Conservation (phyloP, 225 moss, liverwort and hornwort species). For the Polytrichum commune region DNA sequence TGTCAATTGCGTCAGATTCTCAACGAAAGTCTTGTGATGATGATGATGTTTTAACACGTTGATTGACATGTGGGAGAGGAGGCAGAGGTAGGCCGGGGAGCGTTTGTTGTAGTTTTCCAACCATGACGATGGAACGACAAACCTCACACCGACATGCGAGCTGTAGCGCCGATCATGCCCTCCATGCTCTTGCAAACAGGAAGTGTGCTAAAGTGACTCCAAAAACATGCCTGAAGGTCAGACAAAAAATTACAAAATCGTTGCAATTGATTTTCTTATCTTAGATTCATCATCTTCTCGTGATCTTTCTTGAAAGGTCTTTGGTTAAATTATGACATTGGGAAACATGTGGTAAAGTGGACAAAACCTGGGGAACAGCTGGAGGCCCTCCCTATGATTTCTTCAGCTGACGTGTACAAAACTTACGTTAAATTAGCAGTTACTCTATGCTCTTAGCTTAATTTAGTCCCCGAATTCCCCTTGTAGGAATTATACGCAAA, state of each 20-base stretch:
- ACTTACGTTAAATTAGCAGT: background rate
- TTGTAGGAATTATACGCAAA: too few species aligned
- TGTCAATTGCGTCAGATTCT: too few species aligned
- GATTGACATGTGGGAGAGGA: background rate
- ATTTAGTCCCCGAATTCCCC: too few species aligned
- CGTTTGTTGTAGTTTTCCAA: background rate
- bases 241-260: background rate
- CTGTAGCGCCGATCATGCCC: constrained; percentile 18
- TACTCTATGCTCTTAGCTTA: constrained; percentile 2
- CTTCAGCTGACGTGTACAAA: background rate
- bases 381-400: background rate
- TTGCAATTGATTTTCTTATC: background rate
- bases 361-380: too few species aligned
- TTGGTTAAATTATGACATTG: background rate
- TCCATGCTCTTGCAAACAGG: constrained; percentile 18
- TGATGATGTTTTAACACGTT: background rate
- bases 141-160: constrained; percentile 34
- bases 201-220: constrained; percentile 18
- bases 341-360: too few species aligned
- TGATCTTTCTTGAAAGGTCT: background rate
- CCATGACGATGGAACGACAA: constrained; percentile 31
- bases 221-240: constrained; percentile 31
- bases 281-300: background rate
- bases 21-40: too few species aligned
- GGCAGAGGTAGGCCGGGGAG: background rate